phyloP scores from a whole-genome alignment of 129 eudicot species.

The Flaveria brownii region DNA sequence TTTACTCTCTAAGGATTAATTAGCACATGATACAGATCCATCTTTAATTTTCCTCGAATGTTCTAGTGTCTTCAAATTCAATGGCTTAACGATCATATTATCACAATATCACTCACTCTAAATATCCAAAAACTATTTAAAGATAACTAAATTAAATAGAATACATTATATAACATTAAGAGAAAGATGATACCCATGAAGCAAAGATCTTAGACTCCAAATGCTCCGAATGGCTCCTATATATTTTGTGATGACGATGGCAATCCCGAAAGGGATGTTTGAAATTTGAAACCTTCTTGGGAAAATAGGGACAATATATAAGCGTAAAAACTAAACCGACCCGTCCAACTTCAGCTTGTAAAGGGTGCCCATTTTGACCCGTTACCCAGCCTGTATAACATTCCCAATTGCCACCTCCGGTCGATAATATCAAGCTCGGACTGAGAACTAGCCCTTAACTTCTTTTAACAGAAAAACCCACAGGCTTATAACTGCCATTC shows the following conservation, averaged over 20 bases:
- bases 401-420: not conserved
- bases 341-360: not conserved
- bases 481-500: constrained; percentile 16
- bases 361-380: not conserved
- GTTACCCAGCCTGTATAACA: not conserved
- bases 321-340: not conserved
- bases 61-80: too few relatives aligned
- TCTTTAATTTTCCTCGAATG: too few relatives aligned
- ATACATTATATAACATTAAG: not conserved
- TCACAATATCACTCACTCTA: too few relatives aligned
- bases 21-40: too few relatives aligned
- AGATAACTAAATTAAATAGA: too few relatives aligned
- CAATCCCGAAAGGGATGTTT: not conserved
- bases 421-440: not conserved
- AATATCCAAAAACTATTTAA: too few relatives aligned
- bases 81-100: too few relatives aligned
- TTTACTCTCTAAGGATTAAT: too few relatives aligned
- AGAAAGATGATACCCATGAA: not conserved
- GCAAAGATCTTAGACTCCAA: not conserved
- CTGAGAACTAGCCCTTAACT: not conserved
- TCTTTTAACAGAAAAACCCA: constrained; percentile 21
- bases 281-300: not conserved
- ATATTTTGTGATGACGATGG: not conserved
- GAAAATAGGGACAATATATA: not conserved
- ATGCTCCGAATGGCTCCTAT: not conserved